Evolutionary conservation across 2,329 filamentous ascomycete genomes (phyloP).

Genomic region (Apiospora koreana): DNA sequence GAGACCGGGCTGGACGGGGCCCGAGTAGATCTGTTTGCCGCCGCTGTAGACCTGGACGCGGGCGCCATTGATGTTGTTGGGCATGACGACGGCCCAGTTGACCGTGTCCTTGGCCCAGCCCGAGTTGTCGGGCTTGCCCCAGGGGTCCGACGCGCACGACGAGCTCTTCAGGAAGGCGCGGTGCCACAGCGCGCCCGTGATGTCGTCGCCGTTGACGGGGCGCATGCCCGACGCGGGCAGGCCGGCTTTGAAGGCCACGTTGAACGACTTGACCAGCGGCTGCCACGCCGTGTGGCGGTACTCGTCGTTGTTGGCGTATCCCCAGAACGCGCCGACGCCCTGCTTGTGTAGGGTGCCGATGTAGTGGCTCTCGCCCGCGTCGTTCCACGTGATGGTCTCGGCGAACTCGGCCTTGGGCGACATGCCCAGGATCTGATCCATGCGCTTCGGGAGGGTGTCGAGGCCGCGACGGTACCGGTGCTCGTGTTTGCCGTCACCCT

Average conservation of each 20-base stretch:
- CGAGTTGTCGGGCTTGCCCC: background rate
- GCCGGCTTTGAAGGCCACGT: background rate
- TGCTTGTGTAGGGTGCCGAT: slow-evolving; percentile 9
- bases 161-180: slow-evolving; percentile 8
- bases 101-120: slow-evolving; percentile 1
- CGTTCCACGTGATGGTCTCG: slow-evolving; percentile 5
- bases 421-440: slow-evolving; percentile 9
- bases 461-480: slow-evolving; percentile 6
- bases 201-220: background rate
- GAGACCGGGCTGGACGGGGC: slow-evolving; percentile 1
- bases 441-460: slow-evolving; percentile 4
- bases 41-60: slow-evolving; percentile 8
- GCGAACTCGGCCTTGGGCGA: slow-evolving; percentile 1
- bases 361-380: slow-evolving; percentile 2
- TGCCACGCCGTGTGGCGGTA: slow-evolving; percentile 9
- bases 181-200: slow-evolving; percentile 4
- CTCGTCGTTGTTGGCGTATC: slow-evolving; percentile 1
- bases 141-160: background rate
- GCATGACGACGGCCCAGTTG: slow-evolving; percentile 8
- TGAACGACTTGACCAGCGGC: slow-evolving; percentile 8
- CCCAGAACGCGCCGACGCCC: slow-evolving; percentile 7
- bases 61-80: background rate
- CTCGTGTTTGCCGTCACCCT: background rate
- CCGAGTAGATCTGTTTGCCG: background rate
- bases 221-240: slow-evolving; percentile 1